Percentiles rank a stretch among this genome's conserved stretches.
phyloP scores from a whole-genome alignment of 2,329 filamentous ascomycete species.

The Talaromyces sp. region DNA sequence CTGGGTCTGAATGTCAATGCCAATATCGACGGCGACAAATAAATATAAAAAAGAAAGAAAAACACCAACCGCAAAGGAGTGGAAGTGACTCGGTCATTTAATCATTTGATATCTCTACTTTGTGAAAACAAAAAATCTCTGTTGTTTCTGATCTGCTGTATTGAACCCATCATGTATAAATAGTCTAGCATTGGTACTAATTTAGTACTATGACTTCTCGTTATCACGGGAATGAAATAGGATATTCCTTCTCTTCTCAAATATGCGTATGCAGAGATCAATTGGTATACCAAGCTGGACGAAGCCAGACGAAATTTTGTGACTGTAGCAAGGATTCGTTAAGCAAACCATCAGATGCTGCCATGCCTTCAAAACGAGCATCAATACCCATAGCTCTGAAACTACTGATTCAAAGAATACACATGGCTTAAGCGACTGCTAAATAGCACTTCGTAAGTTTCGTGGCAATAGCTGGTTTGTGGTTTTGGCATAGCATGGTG shows the following conservation, averaged over 20 bases:
- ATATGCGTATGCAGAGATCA: not conserved
- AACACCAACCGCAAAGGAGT: not conserved
- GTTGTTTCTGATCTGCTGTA: not conserved
- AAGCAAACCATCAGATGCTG: too few relatives aligned
- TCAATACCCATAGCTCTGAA: not conserved
- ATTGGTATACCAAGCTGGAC: not conserved
- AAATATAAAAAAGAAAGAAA: not conserved
- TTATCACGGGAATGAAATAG: not conserved
- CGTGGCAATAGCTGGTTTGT: not conserved
- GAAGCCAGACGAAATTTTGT: not conserved
- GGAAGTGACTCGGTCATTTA: not conserved
- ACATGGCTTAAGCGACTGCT: not conserved
- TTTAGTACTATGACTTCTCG: constrained; percentile 11
- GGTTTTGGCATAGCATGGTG: not conserved
- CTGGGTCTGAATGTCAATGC: constrained; percentile 78
- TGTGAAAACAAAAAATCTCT: constrained; percentile 1
- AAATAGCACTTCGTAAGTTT: not conserved
- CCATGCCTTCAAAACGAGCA: not conserved
- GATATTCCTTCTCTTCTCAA: constrained; percentile 2
- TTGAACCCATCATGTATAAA: constrained; percentile 11
- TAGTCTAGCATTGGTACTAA: constrained; percentile 10
- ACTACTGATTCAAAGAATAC: not conserved
- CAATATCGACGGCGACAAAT: constrained; percentile 13
- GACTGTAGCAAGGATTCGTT: too few relatives aligned
- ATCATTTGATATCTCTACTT: not conserved